Percentiles rank a stretch among this genome's conserved stretches.
phyloP scores from a whole-genome alignment of 805 yeast species.

The Ogataea methylovora region DNA sequence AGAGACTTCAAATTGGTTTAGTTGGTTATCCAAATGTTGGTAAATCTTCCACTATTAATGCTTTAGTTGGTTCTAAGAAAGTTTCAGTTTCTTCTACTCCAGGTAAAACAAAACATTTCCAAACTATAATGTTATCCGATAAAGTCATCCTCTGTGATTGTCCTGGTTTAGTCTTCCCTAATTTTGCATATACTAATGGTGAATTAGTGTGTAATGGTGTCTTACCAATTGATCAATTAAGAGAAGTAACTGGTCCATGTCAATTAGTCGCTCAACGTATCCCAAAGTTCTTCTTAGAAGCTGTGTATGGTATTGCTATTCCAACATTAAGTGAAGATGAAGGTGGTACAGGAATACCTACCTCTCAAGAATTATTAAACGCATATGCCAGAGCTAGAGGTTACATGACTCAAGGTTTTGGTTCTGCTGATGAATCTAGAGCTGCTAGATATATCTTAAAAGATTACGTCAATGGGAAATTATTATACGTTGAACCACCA shows the following conservation, averaged over 20 bases:
- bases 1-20: conserved; percentile 79
- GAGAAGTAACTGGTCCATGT: conserved; percentile 87
- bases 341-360: conserved; percentile 86
- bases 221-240: conserved; percentile 93
- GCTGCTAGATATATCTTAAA: conserved; percentile 89
- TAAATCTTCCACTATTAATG: conserved; percentile 91
- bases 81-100: conserved; percentile 99
- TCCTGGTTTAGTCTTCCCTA: conserved; percentile 98
- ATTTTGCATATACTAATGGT: conserved; percentile 92
- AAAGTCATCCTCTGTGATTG: conserved; percentile 91
- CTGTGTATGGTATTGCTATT: conserved; percentile 87
- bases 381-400: conserved; percentile 97
- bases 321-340: conserved; percentile 68
- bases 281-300: conserved; percentile 85
- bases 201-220: conserved; percentile 98
- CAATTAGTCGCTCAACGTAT: conserved; percentile 80
- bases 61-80: conserved; percentile 90
- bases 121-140: conserved; percentile 81
- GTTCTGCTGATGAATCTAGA: conserved; percentile 93
- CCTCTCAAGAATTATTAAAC: conserved; percentile 79
- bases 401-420: conserved; percentile 94
- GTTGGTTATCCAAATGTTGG: conserved; percentile 94
- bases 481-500: conserved; percentile 82
- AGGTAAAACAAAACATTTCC: conserved; percentile 98
- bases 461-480: conserved; percentile 91